These are phyloP conservation scores for Neofusicoccum kwambonambiense DNA, from an alignment of 2,329 filamentous ascomycete genomes.

Conservation along the genomic window DNA sequence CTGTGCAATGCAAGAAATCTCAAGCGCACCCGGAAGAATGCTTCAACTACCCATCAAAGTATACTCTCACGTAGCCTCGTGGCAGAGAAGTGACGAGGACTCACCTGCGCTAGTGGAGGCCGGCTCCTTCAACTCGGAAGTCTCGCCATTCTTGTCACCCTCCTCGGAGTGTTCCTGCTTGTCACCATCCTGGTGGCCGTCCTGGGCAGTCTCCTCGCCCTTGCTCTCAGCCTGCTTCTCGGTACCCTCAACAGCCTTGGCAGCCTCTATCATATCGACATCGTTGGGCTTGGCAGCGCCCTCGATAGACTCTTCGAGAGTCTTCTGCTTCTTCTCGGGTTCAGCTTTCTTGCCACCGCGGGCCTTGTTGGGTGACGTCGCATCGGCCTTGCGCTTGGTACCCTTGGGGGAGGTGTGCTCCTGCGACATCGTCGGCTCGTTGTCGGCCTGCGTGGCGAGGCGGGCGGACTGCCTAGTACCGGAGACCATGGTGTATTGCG, in stretches of 20 bases:
- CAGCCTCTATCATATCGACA: conserved; percentile 24
- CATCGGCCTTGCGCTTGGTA: conserved; percentile 42
- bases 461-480: not conserved
- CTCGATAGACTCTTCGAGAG: conserved; percentile 52
- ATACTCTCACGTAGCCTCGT: no score
- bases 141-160: conserved; percentile 13
- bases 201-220: not conserved
- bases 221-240: conserved; percentile 26
- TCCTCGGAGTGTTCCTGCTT: conserved; percentile 26
- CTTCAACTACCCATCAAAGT: no score
- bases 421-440: not conserved
- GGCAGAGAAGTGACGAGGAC: not conserved
- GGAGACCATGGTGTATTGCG: conserved; percentile 4
- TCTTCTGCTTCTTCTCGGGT: conserved; percentile 48
- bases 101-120: not conserved
- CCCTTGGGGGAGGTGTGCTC: conserved; percentile 30
- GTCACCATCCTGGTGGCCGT: conserved; percentile 8
- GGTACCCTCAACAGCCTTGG: conserved; percentile 21
- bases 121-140: not conserved
- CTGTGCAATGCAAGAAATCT: no score
- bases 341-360: conserved; percentile 44
- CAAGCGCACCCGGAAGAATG: no score
- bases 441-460: not conserved
- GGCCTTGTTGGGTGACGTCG: conserved; percentile 33
- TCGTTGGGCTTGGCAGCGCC: conserved; percentile 27